phyloP scores from a whole-genome alignment of 441 rosid species.

The Populus hybrid region DNA sequence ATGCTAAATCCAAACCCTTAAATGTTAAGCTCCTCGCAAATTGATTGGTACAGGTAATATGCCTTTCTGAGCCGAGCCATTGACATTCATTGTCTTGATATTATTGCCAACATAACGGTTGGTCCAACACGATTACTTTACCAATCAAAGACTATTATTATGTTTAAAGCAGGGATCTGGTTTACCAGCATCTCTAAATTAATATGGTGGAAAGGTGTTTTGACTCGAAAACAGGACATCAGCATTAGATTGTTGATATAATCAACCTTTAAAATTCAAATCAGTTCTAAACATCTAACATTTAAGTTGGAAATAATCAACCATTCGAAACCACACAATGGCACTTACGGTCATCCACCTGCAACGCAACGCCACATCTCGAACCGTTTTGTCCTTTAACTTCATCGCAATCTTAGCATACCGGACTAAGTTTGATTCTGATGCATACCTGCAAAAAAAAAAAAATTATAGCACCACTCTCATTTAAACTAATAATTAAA shows the following conservation, averaged over 20 bases:
- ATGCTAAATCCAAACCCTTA: no score
- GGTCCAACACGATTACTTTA: not conserved
- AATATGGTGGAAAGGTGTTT: not conserved
- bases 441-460: slow-evolving; percentile 38
- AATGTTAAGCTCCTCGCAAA: no score
- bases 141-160: no score
- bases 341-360: slow-evolving; percentile 74
- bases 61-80: no score
- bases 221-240: not conserved
- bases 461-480: not conserved
- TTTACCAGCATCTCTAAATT: not conserved
- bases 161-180: not conserved
- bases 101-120: not conserved
- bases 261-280: not conserved
- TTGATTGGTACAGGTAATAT: no score
- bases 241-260: not conserved
- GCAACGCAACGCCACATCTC: slow-evolving; percentile 79
- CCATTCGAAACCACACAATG: not conserved
- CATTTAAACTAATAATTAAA: not conserved
- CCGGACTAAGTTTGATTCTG: slow-evolving; percentile 47
- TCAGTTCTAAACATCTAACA: not conserved
- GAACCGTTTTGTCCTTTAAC: slow-evolving; percentile 62
- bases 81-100: not conserved
- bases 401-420: slow-evolving; percentile 79
- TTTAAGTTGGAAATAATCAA: not conserved